These are phyloP conservation scores for Trypanosoma congolense DNA, from an alignment of 208 protist genomes.

Conservation along the genomic window DNA sequence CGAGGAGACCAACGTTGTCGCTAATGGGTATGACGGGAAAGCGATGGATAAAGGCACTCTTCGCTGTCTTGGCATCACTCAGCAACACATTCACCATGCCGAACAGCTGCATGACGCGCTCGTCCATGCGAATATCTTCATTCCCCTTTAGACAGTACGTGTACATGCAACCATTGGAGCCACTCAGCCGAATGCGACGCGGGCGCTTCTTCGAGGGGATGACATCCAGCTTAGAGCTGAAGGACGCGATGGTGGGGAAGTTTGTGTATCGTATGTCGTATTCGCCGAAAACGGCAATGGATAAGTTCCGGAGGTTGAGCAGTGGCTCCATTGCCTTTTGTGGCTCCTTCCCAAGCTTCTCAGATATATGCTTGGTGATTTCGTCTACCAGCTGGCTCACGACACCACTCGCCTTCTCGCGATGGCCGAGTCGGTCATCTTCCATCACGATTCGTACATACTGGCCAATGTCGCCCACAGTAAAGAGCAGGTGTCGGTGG, in stretches of 20 bases:
- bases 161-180: conserved; percentile 95
- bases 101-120: conserved; percentile 99
- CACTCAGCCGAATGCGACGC: conserved; percentile 94
- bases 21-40: conserved; percentile 99
- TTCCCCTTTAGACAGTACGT: conserved; percentile 98
- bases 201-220: conserved; percentile 99
- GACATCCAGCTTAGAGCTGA: conserved; percentile 93
- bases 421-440: conserved; percentile 62
- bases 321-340: conserved; percentile 94
- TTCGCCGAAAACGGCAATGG: conserved; percentile 96
- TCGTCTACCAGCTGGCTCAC: conserved; percentile 95
- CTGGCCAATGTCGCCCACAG: conserved; percentile 85
- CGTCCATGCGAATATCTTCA: conserved; percentile 98
- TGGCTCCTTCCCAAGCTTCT: conserved; percentile 91
- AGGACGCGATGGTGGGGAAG: conserved; percentile 92
- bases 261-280: conserved; percentile 84
- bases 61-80: conserved; percentile 77
- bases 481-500: conserved; percentile 76
- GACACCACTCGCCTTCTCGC: conserved; percentile 77
- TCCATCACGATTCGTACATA: conserved; percentile 83
- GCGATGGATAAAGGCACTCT: conserved; percentile 86
- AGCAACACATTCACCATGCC: conserved; percentile 99
- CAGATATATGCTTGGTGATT: conserved; percentile 93
- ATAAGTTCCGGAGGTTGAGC: conserved; percentile 92
- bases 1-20: conserved; percentile 98